Percentiles rank a stretch among this genome's conserved stretches.
phyloP scores from a whole-genome alignment of 306 rosid species.

The Acacia melanoxylon region DNA sequence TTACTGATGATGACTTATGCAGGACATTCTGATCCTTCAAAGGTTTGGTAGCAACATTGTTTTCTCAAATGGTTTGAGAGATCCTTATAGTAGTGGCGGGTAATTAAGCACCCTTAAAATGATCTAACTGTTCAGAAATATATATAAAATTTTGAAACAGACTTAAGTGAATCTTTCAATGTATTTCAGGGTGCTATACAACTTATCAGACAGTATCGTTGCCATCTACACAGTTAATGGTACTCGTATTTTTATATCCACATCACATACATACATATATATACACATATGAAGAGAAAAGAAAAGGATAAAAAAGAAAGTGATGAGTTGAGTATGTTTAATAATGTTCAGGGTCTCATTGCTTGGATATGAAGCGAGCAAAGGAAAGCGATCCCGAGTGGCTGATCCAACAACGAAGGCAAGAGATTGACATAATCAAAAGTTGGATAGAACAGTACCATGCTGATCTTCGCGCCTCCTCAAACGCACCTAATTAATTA shows the following conservation, averaged over 20 bases:
- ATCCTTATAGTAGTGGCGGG: conserved; percentile 69
- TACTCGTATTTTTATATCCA: neutral
- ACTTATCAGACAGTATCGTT: conserved; percentile 45
- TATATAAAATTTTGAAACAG: neutral
- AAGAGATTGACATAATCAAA: conserved; percentile 35
- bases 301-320: neutral
- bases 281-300: neutral
- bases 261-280: neutral
- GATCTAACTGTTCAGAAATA: neutral
- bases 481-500: neutral
- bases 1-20: neutral
- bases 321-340: neutral
- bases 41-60: conserved; percentile 66
- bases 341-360: conserved; percentile 50
- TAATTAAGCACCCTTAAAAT: conserved; percentile 33
- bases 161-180: conserved; percentile 8
- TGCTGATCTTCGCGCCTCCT: conserved; percentile 27
- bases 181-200: conserved; percentile 45
- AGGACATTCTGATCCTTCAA: conserved; percentile 52
- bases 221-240: conserved; percentile 45
- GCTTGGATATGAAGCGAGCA: conserved; percentile 41
- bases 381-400: conserved; percentile 43
- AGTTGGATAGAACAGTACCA: conserved; percentile 45
- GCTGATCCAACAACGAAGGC: conserved; percentile 45
- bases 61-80: conserved; percentile 73